phyloP scores from a whole-genome alignment of 2,329 filamentous ascomycete genomes.

The Trematosphaeria pertusa region DNA sequence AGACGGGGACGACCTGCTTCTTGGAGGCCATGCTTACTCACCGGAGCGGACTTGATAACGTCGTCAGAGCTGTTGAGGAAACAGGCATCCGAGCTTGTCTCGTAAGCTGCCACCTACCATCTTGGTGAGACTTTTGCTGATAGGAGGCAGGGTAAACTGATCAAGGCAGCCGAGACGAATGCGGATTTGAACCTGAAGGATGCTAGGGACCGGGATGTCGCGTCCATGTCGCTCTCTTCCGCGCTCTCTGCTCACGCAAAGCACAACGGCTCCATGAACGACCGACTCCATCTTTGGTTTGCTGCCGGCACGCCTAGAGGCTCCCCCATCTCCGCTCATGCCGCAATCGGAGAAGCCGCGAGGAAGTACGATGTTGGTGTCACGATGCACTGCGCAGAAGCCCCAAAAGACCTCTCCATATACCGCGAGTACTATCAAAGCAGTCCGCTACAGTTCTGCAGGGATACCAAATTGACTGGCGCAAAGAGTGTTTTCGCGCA shows the following conservation, averaged over 20 bases:
- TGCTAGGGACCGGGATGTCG: constrained; percentile 47
- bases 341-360: constrained; percentile 52
- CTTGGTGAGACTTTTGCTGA: too few relatives aligned
- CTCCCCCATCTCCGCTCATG: constrained; percentile 47
- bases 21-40: constrained; percentile 47
- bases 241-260: constrained; percentile 41
- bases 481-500: constrained; percentile 33
- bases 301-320: constrained; percentile 57
- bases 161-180: constrained; percentile 48
- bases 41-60: constrained; percentile 35
- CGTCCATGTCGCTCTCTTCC: constrained; percentile 43
- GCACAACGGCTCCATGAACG: constrained; percentile 44
- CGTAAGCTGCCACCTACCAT: constrained; percentile 13
- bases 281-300: constrained; percentile 57
- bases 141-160: constrained; percentile 45
- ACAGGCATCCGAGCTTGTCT: constrained; percentile 43
- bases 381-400: constrained; percentile 58
- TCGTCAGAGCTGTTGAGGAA: constrained; percentile 39
- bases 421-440: constrained; percentile 48
- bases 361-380: constrained; percentile 50
- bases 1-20: constrained; percentile 48
- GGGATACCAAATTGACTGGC: constrained; percentile 46
- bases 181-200: constrained; percentile 42
- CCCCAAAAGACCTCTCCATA: constrained; percentile 48
- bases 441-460: constrained; percentile 43